Evolutionary conservation across 805 yeast genomes (phyloP), one percentile per base, ranked within the genome.

Genomic region (Helenozyma baotianmanensis): DNA sequence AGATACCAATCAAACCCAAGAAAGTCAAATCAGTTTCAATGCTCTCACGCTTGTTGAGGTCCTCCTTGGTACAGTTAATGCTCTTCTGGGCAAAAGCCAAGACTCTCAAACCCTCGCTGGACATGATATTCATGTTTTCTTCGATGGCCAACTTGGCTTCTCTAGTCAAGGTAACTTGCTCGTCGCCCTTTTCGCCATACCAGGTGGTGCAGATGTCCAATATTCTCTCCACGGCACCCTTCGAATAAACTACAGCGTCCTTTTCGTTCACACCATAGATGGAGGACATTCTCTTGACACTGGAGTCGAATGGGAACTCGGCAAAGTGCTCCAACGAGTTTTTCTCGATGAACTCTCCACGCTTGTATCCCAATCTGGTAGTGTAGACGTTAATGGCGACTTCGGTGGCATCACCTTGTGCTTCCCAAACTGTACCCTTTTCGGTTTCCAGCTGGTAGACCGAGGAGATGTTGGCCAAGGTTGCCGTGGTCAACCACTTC

Each of bases 341-440:
- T 6, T 31, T 25, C 6, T 23, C 17, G 23, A 30, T 29, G 13
- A 30, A 9, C 12, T 46, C 30, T 6, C 53, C 58, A 2, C 83
- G 69, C 14, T 71, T 68, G 40, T 59, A 64, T 19, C 69, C 70
- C 40, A 80, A 60, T 48, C 88, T 72, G 9, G 78, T 60, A 14
- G 80, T 72, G 51, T 82, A 83, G 1, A 85, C 90, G 50, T 84
- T 90, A 40, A 86, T 80, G 3, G 95, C 94, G 49, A 82, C 79
- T 60, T 86, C 95, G 3, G 95, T 86, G 25, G 95, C 90, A 53
- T 86, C 95, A 39, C 95, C 95, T 51, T 45, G 66, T 21, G 53
- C 67, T 42, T 53, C 64, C 72, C 72, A 49, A 4, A 54, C 58
- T 18, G 54, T 45, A 18, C 50, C 53, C 22, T 45, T 55, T 35